Conservation (phyloP, 306 rosid species). For the Ceratonia siliqua region DNA sequence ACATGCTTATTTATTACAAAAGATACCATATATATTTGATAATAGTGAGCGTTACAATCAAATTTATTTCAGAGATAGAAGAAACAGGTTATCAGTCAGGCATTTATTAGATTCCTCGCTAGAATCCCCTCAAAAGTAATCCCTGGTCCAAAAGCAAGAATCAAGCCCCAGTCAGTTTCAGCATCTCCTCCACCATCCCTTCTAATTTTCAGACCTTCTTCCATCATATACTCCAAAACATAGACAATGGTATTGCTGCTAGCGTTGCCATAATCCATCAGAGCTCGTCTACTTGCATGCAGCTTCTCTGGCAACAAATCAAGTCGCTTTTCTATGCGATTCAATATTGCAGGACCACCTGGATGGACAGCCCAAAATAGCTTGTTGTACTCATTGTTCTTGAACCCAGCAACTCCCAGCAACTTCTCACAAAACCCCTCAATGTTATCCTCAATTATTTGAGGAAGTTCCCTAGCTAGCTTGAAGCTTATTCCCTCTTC, state of each 20-base stretch:
- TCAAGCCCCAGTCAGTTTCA: conserved; percentile 89
- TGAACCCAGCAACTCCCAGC: conserved; percentile 47
- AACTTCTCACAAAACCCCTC: conserved; percentile 71
- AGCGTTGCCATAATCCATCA: conserved; percentile 86
- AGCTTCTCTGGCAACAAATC: conserved; percentile 77
- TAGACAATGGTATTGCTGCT: conserved; percentile 86
- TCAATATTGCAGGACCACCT: conserved; percentile 87
- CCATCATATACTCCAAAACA: conserved; percentile 85
- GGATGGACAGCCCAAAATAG: conserved; percentile 96
- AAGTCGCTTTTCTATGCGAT: conserved; percentile 75
- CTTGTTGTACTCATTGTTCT: conserved; percentile 58
- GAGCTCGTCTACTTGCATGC: conserved; percentile 73
- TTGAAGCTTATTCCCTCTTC: conserved; percentile 93
- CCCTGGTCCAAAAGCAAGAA: conserved; percentile 96
- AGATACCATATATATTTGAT: no score
- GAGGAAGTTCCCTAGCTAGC: conserved; percentile 82
- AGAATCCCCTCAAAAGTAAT: conserved; percentile 55
- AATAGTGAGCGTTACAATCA: not conserved
- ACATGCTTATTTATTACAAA: no score
- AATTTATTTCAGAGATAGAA: not conserved
- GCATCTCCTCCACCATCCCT: conserved; percentile 41
- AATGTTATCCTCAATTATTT: conserved; percentile 76
- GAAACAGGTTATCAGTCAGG: conserved; percentile 11
- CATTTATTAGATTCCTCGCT: conserved; percentile 65
- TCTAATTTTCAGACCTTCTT: conserved; percentile 57